Base-by-base conservation (phyloP, 352 stramenopile genomes). In the Pythium pyrilobum region DNA sequence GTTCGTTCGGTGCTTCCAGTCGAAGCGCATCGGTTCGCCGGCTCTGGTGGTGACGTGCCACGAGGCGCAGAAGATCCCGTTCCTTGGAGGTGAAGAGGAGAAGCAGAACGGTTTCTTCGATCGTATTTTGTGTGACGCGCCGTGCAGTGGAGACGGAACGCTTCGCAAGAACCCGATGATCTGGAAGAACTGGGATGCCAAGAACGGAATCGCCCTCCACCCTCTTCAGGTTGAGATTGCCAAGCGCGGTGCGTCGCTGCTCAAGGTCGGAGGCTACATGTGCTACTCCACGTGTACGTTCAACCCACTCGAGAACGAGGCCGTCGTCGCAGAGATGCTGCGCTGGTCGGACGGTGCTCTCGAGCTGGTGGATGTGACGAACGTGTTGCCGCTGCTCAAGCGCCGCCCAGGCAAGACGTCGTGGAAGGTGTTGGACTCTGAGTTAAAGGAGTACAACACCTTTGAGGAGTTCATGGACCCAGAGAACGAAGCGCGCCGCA, bases 271-370 rank as follows among this genome's bases (percentile, higher is more conserved):
- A 10, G 95, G 95, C 16, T 84, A 79, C 57, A 96, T 98, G 76
- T 97, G 96, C 44, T 98, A 98, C 72, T 97, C 88, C 33, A 98
- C 95, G 50, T 99, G 97, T 61, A 98, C 89, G 51, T 90, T 99
- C 59, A 99, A 99, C 76, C 97, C 97, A 12, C 71, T 99, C 23
- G 97, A 99, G 77, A 96, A 99, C 72, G 97, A 99, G 71, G 97
- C 97, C 9, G 95, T 99, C n/a, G 96, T 99, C 8, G 80, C 87
- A 0, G 89, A 97, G 23, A 72, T 99, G 24, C 74, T 99, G 51
- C 85, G 96, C 23, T 90, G 86, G 62, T 81, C 87, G 43, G 81
- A 97, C 21, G 86, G 92, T 15, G 73, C 78, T 10, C 71, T 98
- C 12, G 80, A 98, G 65, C 71, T 99, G 23, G 76, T 98, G 32